These are phyloP conservation scores for Boletus huronensis DNA, from an alignment of 768 basidiomycete genomes.

Conservation along the genomic window DNA sequence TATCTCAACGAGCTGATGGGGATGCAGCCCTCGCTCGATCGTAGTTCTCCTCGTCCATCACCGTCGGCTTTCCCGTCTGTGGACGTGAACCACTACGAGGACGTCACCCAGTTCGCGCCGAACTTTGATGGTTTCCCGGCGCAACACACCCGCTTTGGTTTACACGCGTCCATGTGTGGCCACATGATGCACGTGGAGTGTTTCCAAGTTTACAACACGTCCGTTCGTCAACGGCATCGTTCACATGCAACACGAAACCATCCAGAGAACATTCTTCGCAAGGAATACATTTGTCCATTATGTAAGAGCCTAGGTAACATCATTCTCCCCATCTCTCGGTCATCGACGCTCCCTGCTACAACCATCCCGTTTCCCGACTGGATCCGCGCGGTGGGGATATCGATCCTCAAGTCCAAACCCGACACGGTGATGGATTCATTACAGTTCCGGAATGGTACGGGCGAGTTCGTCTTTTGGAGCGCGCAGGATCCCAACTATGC, in stretches of 20 bases:
- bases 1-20: conserved; percentile 73
- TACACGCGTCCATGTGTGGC: conserved; percentile 85
- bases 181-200: conserved; percentile 98
- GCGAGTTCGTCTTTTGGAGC: conserved; percentile 87
- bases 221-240: conserved; percentile 83
- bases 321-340: conserved; percentile 74
- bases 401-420: conserved; percentile 80
- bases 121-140: conserved; percentile 75
- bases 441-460: conserved; percentile 76
- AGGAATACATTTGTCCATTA: conserved; percentile 94
- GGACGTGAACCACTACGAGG: conserved; percentile 22
- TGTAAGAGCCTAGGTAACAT: conserved; percentile 97
- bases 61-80: conserved; percentile 36
- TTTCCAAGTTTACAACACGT: conserved; percentile 84
- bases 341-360: conserved; percentile 44
- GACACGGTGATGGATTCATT: conserved; percentile 68
- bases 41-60: conserved; percentile 26
- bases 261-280: conserved; percentile 89
- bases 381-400: conserved; percentile 87
- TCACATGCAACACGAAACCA: conserved; percentile 89
- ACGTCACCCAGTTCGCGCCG: conserved; percentile 42
- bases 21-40: conserved; percentile 65
- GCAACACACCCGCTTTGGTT: conserved; percentile 74
- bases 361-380: conserved; percentile 75
- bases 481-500: conserved; percentile 75